Percentiles rank a stretch among this genome's conserved stretches.
These are phyloP conservation scores for Dioscorea dumetorum DNA, from an alignment of 106 monocot species.

Conservation along the genomic window DNA sequence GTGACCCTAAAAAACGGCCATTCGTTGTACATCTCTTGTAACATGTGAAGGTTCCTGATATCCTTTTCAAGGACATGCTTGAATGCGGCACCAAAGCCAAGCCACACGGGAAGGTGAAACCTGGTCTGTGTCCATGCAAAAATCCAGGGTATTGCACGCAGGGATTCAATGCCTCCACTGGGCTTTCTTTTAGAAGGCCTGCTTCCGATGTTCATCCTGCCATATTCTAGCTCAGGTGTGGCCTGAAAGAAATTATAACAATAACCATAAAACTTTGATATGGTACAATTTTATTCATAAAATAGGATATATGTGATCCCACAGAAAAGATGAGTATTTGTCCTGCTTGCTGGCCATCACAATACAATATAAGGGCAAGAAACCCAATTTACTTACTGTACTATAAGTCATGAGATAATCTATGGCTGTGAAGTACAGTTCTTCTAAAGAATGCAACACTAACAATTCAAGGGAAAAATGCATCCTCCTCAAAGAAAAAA, in stretches of 20 bases:
- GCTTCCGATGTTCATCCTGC: conserved; percentile 99
- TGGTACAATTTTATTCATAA: neutral
- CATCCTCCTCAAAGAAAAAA: too few species aligned
- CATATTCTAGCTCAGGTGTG: conserved; percentile 94
- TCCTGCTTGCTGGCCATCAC: too few species aligned
- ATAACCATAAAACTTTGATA: neutral
- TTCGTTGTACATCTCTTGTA: conserved; percentile 89
- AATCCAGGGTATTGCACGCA: conserved; percentile 98
- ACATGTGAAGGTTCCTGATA: conserved; percentile 52
- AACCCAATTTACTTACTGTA: too few species aligned
- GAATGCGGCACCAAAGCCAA: conserved; percentile 90
- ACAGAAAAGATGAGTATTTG: neutral
- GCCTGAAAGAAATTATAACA: conserved; percentile 39
- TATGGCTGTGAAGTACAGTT: too few species aligned
- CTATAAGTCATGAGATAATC: too few species aligned
- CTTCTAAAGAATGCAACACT: too few species aligned
- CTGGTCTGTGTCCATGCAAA: conserved; percentile 99
- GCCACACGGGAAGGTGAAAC: conserved; percentile 99
- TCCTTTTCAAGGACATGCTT: conserved; percentile 63
- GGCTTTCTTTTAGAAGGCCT: conserved; percentile 92
- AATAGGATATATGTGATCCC: neutral
- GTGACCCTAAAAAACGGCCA: conserved; percentile 99
- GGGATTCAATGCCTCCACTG: conserved; percentile 93
- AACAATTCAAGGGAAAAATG: too few species aligned
- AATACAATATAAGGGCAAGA: too few species aligned